Percentiles rank a stretch among this genome's conserved stretches.
phyloP scores from a whole-genome alignment of 2,329 filamentous ascomycete species.

The Lasiodiplodia theobromae region DNA sequence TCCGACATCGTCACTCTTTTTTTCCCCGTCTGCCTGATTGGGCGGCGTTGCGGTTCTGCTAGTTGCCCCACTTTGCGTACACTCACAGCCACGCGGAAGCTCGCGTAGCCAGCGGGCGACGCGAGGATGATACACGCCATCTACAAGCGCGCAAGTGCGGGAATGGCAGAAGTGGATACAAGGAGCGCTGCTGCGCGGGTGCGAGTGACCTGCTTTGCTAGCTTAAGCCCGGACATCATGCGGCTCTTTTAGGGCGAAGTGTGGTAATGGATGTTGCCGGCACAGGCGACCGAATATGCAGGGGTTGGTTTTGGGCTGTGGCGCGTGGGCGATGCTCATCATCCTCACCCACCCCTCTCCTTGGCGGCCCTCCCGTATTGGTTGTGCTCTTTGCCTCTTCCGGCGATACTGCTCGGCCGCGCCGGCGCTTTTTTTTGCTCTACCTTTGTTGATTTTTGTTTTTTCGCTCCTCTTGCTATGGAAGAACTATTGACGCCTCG shows the following conservation, averaged over 20 bases:
- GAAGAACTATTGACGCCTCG: too few species aligned
- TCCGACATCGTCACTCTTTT: neutral
- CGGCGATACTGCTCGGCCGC: too few species aligned
- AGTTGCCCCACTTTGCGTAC: too few species aligned
- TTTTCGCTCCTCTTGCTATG: too few species aligned
- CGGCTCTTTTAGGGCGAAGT: neutral
- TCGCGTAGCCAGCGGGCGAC: neutral
- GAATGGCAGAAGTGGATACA: neutral
- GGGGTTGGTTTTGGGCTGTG: neutral
- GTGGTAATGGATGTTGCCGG: neutral
- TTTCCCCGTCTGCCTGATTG: neutral
- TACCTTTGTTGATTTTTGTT: too few species aligned
- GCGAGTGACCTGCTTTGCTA: neutral
- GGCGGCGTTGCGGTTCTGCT: neutral
- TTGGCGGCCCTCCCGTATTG: too few species aligned
- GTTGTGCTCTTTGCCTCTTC: too few species aligned
- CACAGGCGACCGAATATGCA: neutral
- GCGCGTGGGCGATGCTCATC: neutral
- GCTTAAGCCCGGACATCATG: constrained; percentile 1
- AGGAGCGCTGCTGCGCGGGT: neutral
- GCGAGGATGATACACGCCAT: neutral
- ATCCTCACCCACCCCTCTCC: too few species aligned
- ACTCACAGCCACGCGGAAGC: neutral
- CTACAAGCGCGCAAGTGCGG: neutral
- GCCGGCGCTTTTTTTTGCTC: too few species aligned